Percentiles rank a stretch among this genome's conserved stretches.
These are phyloP conservation scores for Stephania yunnanensis DNA, from an alignment of 164 flowering plant species.

Conservation along the genomic window DNA sequence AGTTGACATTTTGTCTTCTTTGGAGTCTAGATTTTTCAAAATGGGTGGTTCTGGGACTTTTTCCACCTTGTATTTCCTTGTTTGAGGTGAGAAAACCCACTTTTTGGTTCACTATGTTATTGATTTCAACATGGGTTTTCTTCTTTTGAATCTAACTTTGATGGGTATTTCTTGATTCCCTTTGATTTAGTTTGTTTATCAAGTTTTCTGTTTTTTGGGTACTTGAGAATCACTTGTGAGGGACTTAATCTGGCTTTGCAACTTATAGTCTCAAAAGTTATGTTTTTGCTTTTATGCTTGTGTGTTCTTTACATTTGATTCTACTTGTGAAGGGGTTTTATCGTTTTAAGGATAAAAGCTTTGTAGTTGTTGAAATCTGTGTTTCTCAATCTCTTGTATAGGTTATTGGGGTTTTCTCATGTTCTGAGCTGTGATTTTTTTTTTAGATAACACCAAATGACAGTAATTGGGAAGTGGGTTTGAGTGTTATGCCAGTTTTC, in stretches of 20 bases:
- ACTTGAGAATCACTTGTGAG: background rate
- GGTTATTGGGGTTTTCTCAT: background rate
- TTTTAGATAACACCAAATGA: background rate
- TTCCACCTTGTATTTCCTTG: conserved; percentile 6
- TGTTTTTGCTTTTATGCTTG: background rate
- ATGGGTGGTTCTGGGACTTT: background rate
- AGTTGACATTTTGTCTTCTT: background rate
- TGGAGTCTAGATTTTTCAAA: background rate
- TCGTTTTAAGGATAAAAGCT: background rate
- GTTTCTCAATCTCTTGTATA: background rate
- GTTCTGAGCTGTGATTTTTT: background rate
- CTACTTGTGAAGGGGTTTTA: background rate
- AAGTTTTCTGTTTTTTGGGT: background rate
- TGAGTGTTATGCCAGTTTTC: background rate
- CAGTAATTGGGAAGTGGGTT: background rate
- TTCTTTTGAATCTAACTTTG: no score
- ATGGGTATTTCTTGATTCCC: conserved; percentile 1
- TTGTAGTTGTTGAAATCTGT: background rate
- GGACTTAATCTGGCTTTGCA: background rate
- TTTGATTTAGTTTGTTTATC: background rate
- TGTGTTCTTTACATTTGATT: background rate
- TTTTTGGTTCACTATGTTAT: background rate
- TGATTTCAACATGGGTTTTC: background rate
- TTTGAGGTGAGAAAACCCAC: conserved; percentile 1
- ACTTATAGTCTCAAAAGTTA: no score